Conservation (phyloP, 768 basidiomycete genomes). For the Leccinum uliginosum region DNA sequence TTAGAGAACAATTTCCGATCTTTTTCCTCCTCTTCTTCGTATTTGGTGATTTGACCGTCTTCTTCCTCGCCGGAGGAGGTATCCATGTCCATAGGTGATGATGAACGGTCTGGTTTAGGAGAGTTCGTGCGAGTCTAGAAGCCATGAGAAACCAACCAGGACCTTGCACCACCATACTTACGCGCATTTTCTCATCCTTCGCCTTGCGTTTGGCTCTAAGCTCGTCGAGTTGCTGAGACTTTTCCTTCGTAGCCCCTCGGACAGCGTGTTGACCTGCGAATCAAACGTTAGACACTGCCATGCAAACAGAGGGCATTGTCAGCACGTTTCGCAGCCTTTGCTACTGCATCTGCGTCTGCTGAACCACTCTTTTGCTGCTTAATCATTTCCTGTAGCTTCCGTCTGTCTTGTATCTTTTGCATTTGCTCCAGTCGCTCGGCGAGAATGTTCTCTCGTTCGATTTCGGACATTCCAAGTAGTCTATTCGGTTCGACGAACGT, state of each 20-base stretch:
- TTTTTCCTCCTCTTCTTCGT: conserved; percentile 70
- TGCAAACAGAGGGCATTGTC: conserved; percentile 11
- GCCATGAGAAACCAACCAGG: conserved; percentile 9
- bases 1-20: conserved; percentile 49
- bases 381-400: conserved; percentile 70
- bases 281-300: conserved; percentile 6
- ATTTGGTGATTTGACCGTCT: conserved; percentile 72
- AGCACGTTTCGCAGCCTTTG: conserved; percentile 76
- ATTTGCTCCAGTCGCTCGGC: conserved; percentile 77
- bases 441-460: conserved; percentile 85
- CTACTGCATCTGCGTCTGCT: conserved; percentile 53
- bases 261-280: conserved; percentile 65
- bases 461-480: conserved; percentile 74
- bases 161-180: conserved; percentile 32
- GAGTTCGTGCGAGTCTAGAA: conserved; percentile 47
- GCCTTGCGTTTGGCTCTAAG: conserved; percentile 83
- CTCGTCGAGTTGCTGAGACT: conserved; percentile 74
- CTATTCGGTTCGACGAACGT: conserved; percentile 37
- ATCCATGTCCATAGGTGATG: conserved; percentile 84
- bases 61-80: conserved; percentile 74
- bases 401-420: conserved; percentile 68
- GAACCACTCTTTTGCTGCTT: conserved; percentile 53
- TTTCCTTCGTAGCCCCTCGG: conserved; percentile 76
- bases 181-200: conserved; percentile 84
- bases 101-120: conserved; percentile 66